These are phyloP conservation scores for Ceriops tagal DNA, from an alignment of 345 rosid genomes.

Conservation along the genomic window DNA sequence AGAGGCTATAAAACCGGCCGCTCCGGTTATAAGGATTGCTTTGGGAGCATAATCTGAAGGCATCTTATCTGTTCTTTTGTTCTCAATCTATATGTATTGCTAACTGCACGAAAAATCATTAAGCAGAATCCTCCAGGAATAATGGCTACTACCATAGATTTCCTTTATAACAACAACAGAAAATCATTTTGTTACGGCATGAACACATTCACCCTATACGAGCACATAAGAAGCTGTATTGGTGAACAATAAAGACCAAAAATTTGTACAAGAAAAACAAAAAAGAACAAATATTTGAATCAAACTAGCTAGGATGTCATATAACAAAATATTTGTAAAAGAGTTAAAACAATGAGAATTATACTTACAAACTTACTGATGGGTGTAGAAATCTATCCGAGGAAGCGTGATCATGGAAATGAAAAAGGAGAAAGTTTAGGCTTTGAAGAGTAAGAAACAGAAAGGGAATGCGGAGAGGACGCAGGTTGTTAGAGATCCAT, in stretches of 20 bases:
- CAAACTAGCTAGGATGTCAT: too few relatives aligned
- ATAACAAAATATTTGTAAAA: neutral
- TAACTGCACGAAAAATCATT: conserved; percentile 6
- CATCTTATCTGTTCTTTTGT: conserved; percentile 9
- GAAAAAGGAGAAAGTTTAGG: neutral
- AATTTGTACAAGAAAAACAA: neutral
- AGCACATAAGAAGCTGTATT: too few relatives aligned
- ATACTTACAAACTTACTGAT: neutral
- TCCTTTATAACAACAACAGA: too few relatives aligned
- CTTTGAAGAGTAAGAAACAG: neutral
- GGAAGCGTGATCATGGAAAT: neutral
- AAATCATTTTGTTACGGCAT: too few relatives aligned
- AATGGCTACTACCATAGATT: too few relatives aligned
- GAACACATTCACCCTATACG: too few relatives aligned
- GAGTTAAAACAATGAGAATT: too few relatives aligned
- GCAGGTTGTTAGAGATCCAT: conserved; percentile 25
- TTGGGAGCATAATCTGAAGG: conserved; percentile 33
- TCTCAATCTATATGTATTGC: neutral
- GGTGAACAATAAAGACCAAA: neutral
- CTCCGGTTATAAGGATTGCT: conserved; percentile 62
- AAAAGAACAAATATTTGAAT: too few relatives aligned
- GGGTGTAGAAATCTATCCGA: neutral
- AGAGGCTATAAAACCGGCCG: conserved; percentile 66
- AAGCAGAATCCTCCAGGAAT: too few relatives aligned
- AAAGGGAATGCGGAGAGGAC: neutral